Conservation (phyloP, 352 stramenopile species). For the Globisporangium cederbergense region DNA sequence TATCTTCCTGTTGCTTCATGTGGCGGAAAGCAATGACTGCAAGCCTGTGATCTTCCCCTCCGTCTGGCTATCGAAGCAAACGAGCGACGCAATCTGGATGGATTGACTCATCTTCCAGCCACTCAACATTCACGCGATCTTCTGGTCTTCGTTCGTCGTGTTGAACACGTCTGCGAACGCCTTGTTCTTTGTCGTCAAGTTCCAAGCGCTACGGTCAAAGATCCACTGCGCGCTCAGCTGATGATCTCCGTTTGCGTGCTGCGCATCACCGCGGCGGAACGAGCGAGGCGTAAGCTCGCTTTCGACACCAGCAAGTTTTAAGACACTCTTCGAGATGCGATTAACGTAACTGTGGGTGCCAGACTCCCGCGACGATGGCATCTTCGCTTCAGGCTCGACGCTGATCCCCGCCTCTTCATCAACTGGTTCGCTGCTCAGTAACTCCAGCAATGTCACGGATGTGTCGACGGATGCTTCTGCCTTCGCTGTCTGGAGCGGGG, state of each 20-base stretch:
- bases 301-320: background rate
- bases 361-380: background rate
- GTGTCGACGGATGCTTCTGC: background rate
- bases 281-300: slow-evolving; percentile 24
- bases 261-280: slow-evolving; percentile 19
- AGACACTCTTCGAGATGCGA: background rate
- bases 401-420: background rate
- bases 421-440: background rate
- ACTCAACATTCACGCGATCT: background rate
- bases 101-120: background rate
- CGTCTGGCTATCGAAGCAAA: background rate
- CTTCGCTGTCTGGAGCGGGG: background rate
- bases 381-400: background rate
- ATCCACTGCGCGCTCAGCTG: slow-evolving; percentile 23
- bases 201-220: slow-evolving; percentile 29
- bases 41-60: background rate
- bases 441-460: background rate
- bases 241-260: slow-evolving; percentile 24
- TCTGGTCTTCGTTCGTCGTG: slow-evolving; percentile 4
- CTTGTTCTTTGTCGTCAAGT: slow-evolving; percentile 28
- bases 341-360: slow-evolving; percentile 6
- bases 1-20: background rate
- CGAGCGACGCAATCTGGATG: background rate
- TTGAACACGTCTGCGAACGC: slow-evolving; percentile 16
- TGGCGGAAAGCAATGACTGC: background rate